A percentile compares a stretch with the other conserved stretches of the same genome.
phyloP scores from a whole-genome alignment of 1,284 basidiomycete species.

The Porogramme epimiltina region DNA sequence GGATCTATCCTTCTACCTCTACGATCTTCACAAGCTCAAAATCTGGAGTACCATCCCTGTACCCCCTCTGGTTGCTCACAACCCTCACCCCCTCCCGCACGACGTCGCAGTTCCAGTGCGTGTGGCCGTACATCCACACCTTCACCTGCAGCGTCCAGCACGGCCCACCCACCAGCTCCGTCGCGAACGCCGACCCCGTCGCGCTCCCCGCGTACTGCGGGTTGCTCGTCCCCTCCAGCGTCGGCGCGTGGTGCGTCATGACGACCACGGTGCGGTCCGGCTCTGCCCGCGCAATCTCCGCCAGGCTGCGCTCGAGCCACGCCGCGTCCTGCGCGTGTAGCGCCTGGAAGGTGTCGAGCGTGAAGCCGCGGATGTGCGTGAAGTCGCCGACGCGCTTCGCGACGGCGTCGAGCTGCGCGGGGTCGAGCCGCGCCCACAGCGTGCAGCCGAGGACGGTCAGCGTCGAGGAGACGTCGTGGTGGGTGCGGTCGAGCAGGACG shows the following conservation, averaged over 20 bases:
- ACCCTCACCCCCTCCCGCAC: constrained; percentile 33
- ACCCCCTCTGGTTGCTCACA: constrained; percentile 39
- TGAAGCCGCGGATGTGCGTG: constrained; percentile 31
- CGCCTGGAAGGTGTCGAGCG: constrained; percentile 24
- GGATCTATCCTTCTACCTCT: constrained; percentile 2
- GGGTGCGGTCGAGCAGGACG: constrained; percentile 37
- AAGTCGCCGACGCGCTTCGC: constrained; percentile 34
- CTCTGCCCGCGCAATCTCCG: constrained; percentile 30
- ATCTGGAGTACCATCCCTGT: constrained; percentile 21
- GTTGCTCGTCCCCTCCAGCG: constrained; percentile 33
- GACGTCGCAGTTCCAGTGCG: constrained; percentile 42
- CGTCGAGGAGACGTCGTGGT: constrained; percentile 35
- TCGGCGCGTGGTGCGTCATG: constrained; percentile 45
- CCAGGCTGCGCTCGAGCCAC: constrained; percentile 34
- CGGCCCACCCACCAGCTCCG: constrained; percentile 30
- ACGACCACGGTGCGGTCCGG: constrained; percentile 34
- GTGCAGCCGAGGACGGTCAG: constrained; percentile 43
- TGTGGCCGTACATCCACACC: constrained; percentile 43
- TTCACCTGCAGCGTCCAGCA: constrained; percentile 13
- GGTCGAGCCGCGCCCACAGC: constrained; percentile 37
- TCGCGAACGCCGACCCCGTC: constrained; percentile 36
- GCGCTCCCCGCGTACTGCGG: constrained; percentile 31
- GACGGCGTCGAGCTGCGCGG: constrained; percentile 29
- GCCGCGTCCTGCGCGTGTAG: constrained; percentile 32
- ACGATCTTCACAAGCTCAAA: constrained; percentile 20